Percentiles rank a stretch among this genome's conserved stretches.
Conservation (phyloP, 2,329 filamentous ascomycete species). For the Apiospora kogelbergensis region DNA sequence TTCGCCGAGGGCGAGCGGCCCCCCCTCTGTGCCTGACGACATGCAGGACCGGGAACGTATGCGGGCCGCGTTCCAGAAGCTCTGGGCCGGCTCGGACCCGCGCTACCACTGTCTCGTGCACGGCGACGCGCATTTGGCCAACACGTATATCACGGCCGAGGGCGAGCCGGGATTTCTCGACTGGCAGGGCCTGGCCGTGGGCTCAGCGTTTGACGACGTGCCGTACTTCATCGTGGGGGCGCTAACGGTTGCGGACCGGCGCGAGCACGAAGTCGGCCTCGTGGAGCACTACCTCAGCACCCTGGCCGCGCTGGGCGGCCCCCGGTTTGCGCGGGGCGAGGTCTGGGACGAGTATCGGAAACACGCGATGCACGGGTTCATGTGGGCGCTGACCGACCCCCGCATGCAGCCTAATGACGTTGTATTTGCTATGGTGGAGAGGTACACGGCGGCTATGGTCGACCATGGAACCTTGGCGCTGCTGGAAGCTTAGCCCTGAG, state of each 20-base stretch:
- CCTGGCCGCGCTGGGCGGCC: constrained; percentile 20
- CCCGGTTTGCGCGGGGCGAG: constrained; percentile 22
- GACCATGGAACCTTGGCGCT: constrained; percentile 30
- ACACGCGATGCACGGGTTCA: constrained; percentile 27
- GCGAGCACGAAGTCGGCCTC: constrained; percentile 27
- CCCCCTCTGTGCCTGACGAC: constrained; percentile 10
- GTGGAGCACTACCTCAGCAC: constrained; percentile 28
- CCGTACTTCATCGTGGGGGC: constrained; percentile 29
- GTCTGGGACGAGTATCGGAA: constrained; percentile 30
- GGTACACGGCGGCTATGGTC: constrained; percentile 26
- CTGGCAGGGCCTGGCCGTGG: constrained; percentile 31
- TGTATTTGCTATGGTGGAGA: constrained; percentile 26
- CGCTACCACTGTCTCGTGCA: constrained; percentile 29
- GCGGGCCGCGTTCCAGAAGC: constrained; percentile 21
- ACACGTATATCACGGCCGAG: constrained; percentile 25
- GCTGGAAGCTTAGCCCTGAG: constrained; percentile 16
- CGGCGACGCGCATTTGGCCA: constrained; percentile 30
- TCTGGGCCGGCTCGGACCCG: constrained; percentile 23
- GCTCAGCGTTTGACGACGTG: constrained; percentile 33
- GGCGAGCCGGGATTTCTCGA: constrained; percentile 30
- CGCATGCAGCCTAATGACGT: constrained; percentile 30
- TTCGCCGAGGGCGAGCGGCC: constrained; percentile 11
- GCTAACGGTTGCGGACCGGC: constrained; percentile 29
- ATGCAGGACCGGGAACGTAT: constrained; percentile 25
- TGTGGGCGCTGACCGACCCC: constrained; percentile 28